Percentiles rank a stretch among this genome's conserved stretches.
Conservation (phyloP, 345 rosid species). For the Toxicodendron radicans region DNA sequence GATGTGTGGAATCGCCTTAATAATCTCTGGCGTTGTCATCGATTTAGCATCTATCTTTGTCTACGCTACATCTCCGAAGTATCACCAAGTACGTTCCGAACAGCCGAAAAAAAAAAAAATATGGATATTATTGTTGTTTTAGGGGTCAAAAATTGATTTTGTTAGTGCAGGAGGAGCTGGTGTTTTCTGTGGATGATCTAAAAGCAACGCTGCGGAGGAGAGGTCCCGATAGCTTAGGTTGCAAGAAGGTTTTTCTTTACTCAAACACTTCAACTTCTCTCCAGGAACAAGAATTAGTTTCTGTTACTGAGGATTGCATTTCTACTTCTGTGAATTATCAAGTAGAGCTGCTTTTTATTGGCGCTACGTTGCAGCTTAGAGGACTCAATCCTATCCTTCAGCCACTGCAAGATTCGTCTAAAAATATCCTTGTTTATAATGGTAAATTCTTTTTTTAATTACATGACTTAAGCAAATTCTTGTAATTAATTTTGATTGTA, state of each 20-base stretch:
- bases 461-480: background rate
- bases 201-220: constrained; percentile 53
- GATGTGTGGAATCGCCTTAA: constrained; percentile 84
- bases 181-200: constrained; percentile 57
- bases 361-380: constrained; percentile 80
- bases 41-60: constrained; percentile 32
- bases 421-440: constrained; percentile 67
- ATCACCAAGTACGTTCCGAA: constrained; percentile 28
- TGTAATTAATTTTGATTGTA: background rate
- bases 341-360: constrained; percentile 60
- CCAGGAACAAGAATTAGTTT: constrained; percentile 21
- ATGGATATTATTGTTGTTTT: too few relatives aligned
- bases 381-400: constrained; percentile 56
- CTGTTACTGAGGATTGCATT: constrained; percentile 28
- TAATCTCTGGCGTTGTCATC: constrained; percentile 56
- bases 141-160: background rate
- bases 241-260: constrained; percentile 48
- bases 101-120: too few relatives aligned
- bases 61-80: constrained; percentile 25
- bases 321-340: background rate
- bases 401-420: constrained; percentile 61
- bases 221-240: constrained; percentile 75
- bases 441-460: constrained; percentile 33
- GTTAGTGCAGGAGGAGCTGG: constrained; percentile 34
- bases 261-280: constrained; percentile 14